A percentile compares a stretch with the other conserved stretches of the same genome.
Evolutionary conservation across 768 basidiomycete genomes (phyloP).

Genomic region (Melanogaster broomeanus): DNA sequence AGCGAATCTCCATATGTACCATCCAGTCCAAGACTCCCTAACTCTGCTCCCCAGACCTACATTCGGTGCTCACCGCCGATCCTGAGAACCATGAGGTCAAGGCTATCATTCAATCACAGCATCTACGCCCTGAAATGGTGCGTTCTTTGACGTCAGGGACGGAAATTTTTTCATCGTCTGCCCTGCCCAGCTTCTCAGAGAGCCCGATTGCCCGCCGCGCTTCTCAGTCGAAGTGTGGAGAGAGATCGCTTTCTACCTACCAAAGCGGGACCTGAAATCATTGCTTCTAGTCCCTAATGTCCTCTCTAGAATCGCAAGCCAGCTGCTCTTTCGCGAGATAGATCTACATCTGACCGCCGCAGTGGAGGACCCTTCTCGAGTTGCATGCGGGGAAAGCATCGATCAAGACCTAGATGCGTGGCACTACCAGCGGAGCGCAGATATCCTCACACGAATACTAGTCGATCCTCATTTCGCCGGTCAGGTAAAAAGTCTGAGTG

Average conservation of each 20-base stretch:
- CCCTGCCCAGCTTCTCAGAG: slow-evolving; percentile 26
- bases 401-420: slow-evolving; percentile 44
- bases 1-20: not conserved
- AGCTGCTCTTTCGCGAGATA: slow-evolving; percentile 63
- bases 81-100: slow-evolving; percentile 73
- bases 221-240: slow-evolving; percentile 75
- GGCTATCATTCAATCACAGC: slow-evolving; percentile 53
- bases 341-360: slow-evolving; percentile 59
- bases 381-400: slow-evolving; percentile 5
- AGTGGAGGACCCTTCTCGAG: slow-evolving; percentile 18
- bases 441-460: slow-evolving; percentile 68
- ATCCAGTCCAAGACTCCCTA: not conserved
- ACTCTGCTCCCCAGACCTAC: slow-evolving; percentile 48
- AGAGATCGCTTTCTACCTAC: slow-evolving; percentile 62
- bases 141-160: slow-evolving; percentile 3
- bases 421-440: slow-evolving; percentile 63
- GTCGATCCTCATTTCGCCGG: slow-evolving; percentile 59
- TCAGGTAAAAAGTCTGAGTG: slow-evolving; percentile 56
- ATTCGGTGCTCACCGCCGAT: slow-evolving; percentile 62
- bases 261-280: slow-evolving; percentile 64
- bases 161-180: slow-evolving; percentile 2
- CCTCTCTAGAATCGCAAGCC: slow-evolving; percentile 68
- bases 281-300: slow-evolving; percentile 65
- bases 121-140: slow-evolving; percentile 59
- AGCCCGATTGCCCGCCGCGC: slow-evolving; percentile 47